Conservation (phyloP, 768 basidiomycete genomes). For the Hydnum rufescens region DNA sequence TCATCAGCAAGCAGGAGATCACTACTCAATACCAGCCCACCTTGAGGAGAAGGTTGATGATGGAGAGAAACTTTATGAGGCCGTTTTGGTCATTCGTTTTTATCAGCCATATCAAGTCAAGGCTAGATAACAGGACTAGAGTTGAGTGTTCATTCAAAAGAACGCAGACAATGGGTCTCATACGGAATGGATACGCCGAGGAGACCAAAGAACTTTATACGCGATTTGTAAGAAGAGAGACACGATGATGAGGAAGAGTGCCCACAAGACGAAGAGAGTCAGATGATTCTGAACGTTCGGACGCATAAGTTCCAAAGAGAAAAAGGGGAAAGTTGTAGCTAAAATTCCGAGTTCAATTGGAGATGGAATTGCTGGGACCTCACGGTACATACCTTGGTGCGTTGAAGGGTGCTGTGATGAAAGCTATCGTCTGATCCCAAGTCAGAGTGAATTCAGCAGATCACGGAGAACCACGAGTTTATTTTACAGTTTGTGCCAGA, state of each 20-base stretch:
- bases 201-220: conserved; percentile 39
- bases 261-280: conserved; percentile 47
- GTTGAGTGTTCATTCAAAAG: too few species aligned
- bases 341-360: neutral
- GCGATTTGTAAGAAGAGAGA: neutral
- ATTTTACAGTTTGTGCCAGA: neutral
- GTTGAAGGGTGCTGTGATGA: conserved; percentile 8
- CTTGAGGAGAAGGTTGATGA: conserved; percentile 40
- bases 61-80: conserved; percentile 33
- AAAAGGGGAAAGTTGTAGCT: conserved; percentile 67
- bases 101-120: conserved; percentile 47
- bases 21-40: conserved; percentile 16
- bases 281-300: conserved; percentile 43
- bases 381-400: neutral
- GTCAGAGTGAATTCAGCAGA: too few species aligned
- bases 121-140: too few species aligned
- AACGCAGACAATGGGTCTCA: too few species aligned
- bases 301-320: conserved; percentile 53
- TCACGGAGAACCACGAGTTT: neutral
- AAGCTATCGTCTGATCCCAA: conserved; percentile 6
- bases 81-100: conserved; percentile 30
- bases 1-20: neutral
- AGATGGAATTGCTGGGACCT: neutral
- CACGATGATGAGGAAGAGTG: neutral
- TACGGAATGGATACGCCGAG: conserved; percentile 39